Conservation (phyloP, 805 yeast genomes). For the Yamadazyma phyllophila region DNA sequence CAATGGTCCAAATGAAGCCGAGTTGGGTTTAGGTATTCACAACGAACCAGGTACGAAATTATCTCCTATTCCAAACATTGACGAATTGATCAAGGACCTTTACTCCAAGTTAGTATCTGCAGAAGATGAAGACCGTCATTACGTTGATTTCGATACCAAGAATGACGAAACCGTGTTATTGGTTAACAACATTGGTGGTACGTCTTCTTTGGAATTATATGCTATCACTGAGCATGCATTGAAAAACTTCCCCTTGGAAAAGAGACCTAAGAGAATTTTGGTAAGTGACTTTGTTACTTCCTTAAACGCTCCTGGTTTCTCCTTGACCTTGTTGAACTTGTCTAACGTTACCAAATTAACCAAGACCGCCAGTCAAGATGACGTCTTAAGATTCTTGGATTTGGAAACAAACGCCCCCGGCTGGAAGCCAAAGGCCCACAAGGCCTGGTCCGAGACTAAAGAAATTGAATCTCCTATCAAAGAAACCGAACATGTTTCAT, state of each 20-base stretch:
- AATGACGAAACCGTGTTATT: constrained; percentile 66
- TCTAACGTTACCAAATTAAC: constrained; percentile 42
- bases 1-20: constrained; percentile 65
- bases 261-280: constrained; percentile 65
- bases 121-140: constrained; percentile 73
- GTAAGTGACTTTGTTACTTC: constrained; percentile 86
- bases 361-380: constrained; percentile 23
- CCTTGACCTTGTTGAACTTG: constrained; percentile 75
- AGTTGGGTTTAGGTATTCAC: constrained; percentile 94
- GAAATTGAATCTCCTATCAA: constrained; percentile 28
- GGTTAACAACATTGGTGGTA: constrained; percentile 87
- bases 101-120: constrained; percentile 59
- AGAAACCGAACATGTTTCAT: constrained; percentile 22
- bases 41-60: constrained; percentile 81
- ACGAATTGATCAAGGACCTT: constrained; percentile 54
- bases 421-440: constrained; percentile 57
- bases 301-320: constrained; percentile 88
- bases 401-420: constrained; percentile 77
- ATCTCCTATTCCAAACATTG: constrained; percentile 68
- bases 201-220: constrained; percentile 74
- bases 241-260: constrained; percentile 49
- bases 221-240: constrained; percentile 66
- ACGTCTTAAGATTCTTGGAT: constrained; percentile 57
- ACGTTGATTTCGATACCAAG: constrained; percentile 61
- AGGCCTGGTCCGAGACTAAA: constrained; percentile 33